Conservation (phyloP, 345 rosid species). For the Trapa bicornis region DNA sequence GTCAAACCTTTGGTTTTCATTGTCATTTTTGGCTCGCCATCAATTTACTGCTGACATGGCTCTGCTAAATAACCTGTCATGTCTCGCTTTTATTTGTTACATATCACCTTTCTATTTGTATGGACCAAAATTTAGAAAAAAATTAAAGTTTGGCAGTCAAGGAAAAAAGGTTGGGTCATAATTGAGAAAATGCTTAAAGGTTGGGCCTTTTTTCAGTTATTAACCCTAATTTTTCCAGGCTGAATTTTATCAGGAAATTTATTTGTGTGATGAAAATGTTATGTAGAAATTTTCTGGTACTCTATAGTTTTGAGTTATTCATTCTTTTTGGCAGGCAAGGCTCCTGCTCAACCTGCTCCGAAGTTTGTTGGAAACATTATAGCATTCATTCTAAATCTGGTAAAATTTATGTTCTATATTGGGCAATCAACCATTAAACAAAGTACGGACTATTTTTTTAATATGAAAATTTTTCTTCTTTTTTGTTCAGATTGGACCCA, state of each 20-base stretch:
- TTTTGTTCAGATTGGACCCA: slow-evolving; percentile 68
- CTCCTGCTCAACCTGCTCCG: slow-evolving; percentile 88
- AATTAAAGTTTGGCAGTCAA: too few species aligned
- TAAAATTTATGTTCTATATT: slow-evolving; percentile 12
- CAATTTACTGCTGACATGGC: too few species aligned
- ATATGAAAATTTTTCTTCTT: background rate
- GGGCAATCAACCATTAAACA: background rate
- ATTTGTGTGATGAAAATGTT: background rate
- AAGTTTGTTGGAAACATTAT: slow-evolving; percentile 66
- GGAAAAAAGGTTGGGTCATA: too few species aligned
- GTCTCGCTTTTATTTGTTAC: too few species aligned
- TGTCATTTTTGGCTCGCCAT: too few species aligned
- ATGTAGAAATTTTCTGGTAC: background rate
- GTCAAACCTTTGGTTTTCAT: too few species aligned
- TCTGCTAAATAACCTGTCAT: too few species aligned
- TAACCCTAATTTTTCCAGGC: background rate
- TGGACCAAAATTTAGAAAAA: too few species aligned
- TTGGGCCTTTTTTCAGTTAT: too few species aligned
- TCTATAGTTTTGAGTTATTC: background rate
- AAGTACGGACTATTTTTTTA: background rate
- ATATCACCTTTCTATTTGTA: too few species aligned
- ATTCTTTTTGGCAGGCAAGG: slow-evolving; percentile 41
- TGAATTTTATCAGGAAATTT: background rate
- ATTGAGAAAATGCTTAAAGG: too few species aligned
- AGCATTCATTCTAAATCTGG: slow-evolving; percentile 70